phyloP scores from a whole-genome alignment of 2,329 filamentous ascomycete genomes.

The Claviceps purpurea region DNA sequence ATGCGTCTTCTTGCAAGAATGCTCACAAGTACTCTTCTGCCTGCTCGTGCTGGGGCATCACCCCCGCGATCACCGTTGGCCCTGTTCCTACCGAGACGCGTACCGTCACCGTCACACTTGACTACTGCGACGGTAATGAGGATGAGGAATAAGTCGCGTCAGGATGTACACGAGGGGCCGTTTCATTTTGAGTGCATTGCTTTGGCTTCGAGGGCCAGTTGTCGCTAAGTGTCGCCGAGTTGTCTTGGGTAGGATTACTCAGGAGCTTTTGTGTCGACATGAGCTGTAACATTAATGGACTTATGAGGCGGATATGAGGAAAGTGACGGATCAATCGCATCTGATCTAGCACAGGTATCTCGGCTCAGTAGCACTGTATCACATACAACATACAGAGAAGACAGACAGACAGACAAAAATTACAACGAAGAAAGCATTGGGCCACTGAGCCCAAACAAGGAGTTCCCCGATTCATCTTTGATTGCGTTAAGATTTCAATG shows the following conservation, averaged over 20 bases:
- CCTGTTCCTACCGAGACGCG: constrained; percentile 24
- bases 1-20: constrained; percentile 25
- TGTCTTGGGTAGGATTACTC: not conserved
- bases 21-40: constrained; percentile 25
- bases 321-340: not conserved
- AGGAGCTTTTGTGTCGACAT: not conserved
- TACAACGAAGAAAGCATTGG: not conserved
- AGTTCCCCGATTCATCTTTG: not conserved
- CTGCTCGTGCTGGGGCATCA: constrained; percentile 33
- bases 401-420: not conserved
- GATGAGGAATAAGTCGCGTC: not conserved
- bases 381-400: not conserved
- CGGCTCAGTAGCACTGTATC: not conserved
- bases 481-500: not conserved
- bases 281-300: not conserved
- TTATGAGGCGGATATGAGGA: not conserved
- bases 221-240: not conserved
- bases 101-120: constrained; percentile 27
- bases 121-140: constrained; percentile 28
- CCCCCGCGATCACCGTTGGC: constrained; percentile 23
- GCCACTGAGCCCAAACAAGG: not conserved
- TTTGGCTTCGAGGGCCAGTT: not conserved
- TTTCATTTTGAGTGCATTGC: not conserved
- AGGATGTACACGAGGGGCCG: too few species aligned
- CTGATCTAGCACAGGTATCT: not conserved